Conservation (phyloP, 805 yeast genomes). For the Candida hispaniensis region DNA sequence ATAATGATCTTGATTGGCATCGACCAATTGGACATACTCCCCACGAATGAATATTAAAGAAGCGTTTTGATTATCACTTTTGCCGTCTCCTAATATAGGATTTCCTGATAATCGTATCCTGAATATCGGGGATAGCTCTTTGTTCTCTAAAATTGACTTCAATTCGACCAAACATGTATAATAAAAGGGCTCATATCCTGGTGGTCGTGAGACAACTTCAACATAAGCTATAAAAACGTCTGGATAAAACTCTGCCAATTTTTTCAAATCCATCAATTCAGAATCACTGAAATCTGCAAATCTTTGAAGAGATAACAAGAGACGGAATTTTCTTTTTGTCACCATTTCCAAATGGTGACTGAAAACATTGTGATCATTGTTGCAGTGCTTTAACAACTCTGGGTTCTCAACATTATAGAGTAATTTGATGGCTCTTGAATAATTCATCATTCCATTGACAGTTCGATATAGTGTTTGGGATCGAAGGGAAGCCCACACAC, state of each 20-base stretch:
- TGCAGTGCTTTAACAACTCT: conserved; percentile 16
- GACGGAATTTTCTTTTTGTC: conserved; percentile 76
- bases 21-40: conserved; percentile 68
- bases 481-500: conserved; percentile 80
- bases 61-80: conserved; percentile 74
- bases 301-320: conserved; percentile 80
- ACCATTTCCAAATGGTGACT: conserved; percentile 34
- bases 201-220: conserved; percentile 16
- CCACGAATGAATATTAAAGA: conserved; percentile 67
- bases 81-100: conserved; percentile 79
- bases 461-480: conserved; percentile 79
- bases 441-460: conserved; percentile 73
- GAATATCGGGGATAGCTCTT: conserved; percentile 50
- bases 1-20: conserved; percentile 78
- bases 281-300: conserved; percentile 61
- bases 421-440: conserved; percentile 58
- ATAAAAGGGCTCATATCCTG: conserved; percentile 30
- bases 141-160: conserved; percentile 48
- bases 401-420: conserved; percentile 49
- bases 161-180: conserved; percentile 64
- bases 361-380: conserved; percentile 12
- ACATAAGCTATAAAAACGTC: conserved; percentile 44
- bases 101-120: conserved; percentile 61
- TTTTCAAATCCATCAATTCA: conserved; percentile 72
- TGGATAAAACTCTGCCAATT: conserved; percentile 73